Percentiles rank a stretch among this genome's conserved stretches.
phyloP scores from a whole-genome alignment of 148 eudicot species.

The Pouteria glomerata region DNA sequence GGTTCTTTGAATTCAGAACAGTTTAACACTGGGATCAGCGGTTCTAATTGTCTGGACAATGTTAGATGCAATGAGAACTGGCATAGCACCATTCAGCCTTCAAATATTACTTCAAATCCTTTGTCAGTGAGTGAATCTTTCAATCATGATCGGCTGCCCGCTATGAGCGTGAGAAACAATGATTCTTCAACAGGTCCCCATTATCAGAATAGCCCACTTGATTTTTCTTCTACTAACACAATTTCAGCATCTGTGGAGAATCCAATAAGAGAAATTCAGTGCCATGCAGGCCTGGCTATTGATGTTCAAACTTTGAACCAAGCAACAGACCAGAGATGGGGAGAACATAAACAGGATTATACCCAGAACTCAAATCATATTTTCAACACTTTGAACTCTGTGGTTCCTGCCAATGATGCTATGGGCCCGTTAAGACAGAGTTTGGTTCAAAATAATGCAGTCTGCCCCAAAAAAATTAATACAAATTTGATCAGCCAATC shows the following conservation, averaged over 20 bases:
- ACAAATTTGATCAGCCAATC: slow-evolving; percentile 16
- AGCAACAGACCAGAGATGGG: slow-evolving; percentile 30
- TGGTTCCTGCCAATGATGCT: slow-evolving; percentile 16
- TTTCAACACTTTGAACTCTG: slow-evolving; percentile 25
- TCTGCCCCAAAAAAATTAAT: slow-evolving; percentile 20
- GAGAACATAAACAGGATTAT: slow-evolving; percentile 27
- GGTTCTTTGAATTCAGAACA: slow-evolving; percentile 25
- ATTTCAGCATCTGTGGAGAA: slow-evolving; percentile 33
- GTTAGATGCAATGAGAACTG: slow-evolving; percentile 20
- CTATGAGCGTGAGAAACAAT: slow-evolving; percentile 16
- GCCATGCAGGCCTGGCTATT: slow-evolving; percentile 24
- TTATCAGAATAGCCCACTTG: slow-evolving; percentile 27
- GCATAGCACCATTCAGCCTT: slow-evolving; percentile 14
- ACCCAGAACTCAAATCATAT: slow-evolving; percentile 20
- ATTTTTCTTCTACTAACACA: slow-evolving; percentile 24
- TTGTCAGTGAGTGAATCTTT: slow-evolving; percentile 18
- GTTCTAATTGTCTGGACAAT: slow-evolving; percentile 24
- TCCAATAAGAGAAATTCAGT: slow-evolving; percentile 28
- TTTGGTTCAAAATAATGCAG: slow-evolving; percentile 23
- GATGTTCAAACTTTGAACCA: slow-evolving; percentile 15
- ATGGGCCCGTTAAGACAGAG: slow-evolving; percentile 22
- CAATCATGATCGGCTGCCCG: slow-evolving; percentile 17
- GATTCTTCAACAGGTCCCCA: slow-evolving; percentile 16
- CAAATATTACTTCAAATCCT: slow-evolving; percentile 26
- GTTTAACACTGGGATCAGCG: slow-evolving; percentile 17